These are phyloP conservation scores for Microbotryomycetes sp. DNA, from an alignment of 1,284 basidiomycete species.

Conservation along the genomic window DNA sequence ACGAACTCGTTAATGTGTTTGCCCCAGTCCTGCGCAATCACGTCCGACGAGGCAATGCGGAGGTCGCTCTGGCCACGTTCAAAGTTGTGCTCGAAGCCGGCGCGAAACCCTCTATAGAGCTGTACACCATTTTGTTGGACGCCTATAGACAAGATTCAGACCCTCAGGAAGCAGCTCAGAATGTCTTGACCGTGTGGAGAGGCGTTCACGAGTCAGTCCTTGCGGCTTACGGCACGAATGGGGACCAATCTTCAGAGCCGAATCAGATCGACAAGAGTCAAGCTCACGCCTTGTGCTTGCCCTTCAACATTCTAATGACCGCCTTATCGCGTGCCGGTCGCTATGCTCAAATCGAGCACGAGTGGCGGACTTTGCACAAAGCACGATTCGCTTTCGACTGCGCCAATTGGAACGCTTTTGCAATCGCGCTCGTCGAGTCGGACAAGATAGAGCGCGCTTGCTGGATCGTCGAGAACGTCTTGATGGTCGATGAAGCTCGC, in stretches of 20 bases:
- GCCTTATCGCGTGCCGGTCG: constrained; percentile 55
- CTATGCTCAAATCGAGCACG: constrained; percentile 56
- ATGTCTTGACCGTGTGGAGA: constrained; percentile 22
- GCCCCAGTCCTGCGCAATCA: constrained; percentile 59
- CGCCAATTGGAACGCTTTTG: constrained; percentile 87
- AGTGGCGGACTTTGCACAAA: constrained; percentile 60
- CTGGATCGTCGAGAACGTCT: constrained; percentile 68
- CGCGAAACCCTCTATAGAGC: constrained; percentile 53
- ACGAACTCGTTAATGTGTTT: constrained; percentile 45
- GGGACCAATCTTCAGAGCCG: background rate
- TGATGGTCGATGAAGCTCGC: too few relatives aligned
- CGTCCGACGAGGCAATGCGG: constrained; percentile 47
- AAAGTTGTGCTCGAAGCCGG: constrained; percentile 52
- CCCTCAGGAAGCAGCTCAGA: constrained; percentile 6
- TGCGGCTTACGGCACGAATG: background rate
- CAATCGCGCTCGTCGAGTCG: constrained; percentile 58
- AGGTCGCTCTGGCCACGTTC: constrained; percentile 56
- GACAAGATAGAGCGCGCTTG: constrained; percentile 76
- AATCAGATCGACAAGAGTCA: constrained; percentile 26
- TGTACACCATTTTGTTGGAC: constrained; percentile 64
- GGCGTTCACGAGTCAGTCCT: constrained; percentile 25
- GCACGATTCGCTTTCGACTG: constrained; percentile 78
- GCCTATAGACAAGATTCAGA: constrained; percentile 47
- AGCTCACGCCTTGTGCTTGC: constrained; percentile 60
- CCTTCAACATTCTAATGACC: constrained; percentile 78